phyloP scores from a whole-genome alignment of 192 early-diverging fungal genomes.

The Coemansia sp. region DNA sequence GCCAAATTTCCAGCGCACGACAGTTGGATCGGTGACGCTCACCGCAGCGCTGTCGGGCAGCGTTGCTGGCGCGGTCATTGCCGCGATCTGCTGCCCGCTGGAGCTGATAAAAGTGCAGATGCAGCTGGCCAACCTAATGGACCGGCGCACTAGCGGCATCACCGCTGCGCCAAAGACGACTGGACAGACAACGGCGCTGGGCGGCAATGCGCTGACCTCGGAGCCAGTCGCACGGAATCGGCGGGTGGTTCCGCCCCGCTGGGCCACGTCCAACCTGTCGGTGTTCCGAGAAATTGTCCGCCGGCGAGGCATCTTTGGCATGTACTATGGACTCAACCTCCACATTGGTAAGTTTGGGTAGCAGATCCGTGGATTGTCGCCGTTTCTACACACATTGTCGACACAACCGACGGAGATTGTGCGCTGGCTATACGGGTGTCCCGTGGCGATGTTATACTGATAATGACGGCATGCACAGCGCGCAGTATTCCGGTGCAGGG shows the following conservation, averaged over 20 bases:
- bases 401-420: too few species aligned
- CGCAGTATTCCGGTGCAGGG: too few species aligned
- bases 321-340: slow-evolving; percentile 43
- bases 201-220: slow-evolving; percentile 2
- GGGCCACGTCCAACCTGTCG: slow-evolving; percentile 38
- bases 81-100: slow-evolving; percentile 66
- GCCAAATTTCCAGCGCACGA: slow-evolving; percentile 42
- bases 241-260: slow-evolving; percentile 8
- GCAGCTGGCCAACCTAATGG: slow-evolving; percentile 63
- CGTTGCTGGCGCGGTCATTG: slow-evolving; percentile 62
- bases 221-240: neutral
- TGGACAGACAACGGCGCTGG: neutral
- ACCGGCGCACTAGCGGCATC: slow-evolving; percentile 19
- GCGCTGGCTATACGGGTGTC: too few species aligned
- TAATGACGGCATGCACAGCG: too few species aligned
- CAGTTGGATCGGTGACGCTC: slow-evolving; percentile 45
- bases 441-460: too few species aligned
- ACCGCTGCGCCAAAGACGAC: slow-evolving; percentile 5
- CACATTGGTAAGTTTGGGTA: slow-evolving; percentile 39
- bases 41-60: slow-evolving; percentile 55
- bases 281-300: slow-evolving; percentile 42
- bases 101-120: slow-evolving; percentile 76
- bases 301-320: slow-evolving; percentile 22
- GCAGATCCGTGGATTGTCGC: neutral
- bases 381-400: neutral